Base-by-base conservation (phyloP, 2,329 filamentous ascomycete genomes). In the Neopestalotiopsis rosae region DNA sequence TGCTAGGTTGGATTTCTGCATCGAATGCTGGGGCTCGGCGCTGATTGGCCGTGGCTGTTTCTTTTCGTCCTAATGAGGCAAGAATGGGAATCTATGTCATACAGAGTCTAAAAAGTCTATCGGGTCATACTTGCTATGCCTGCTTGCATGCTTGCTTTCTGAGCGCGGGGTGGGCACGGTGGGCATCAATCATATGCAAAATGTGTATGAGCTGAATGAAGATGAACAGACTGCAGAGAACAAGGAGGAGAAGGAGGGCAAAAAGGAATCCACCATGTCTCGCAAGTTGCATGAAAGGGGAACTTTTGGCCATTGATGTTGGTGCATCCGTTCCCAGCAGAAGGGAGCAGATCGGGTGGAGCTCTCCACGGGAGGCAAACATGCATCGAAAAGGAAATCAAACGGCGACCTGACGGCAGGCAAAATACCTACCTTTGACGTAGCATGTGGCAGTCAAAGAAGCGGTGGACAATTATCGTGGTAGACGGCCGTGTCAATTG, bases 31-130 rank as follows among this genome's bases (percentile, higher is more conserved):
- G 45, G 45, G 45, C 45, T 3, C 59, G 10, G 14, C n/a, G 32
- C 59, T 62, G 59, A 62, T 62, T 62, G 59, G 59, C 32, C 59
- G 17, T 20, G 34, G 17, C n/a, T 34, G 59, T 40, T 62, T 62
- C 59, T 40, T 62, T 62, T 17, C 45, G 30, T 62, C 59, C 59
- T 62, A 62, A 62, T 62, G n/a, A 20, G 59, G 59, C 34, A 62
- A 62, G 59, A 62, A 34, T 20, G 30, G 57, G 59, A 52, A 52
- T 40, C 32, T 40, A 34, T 62, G 59, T 34, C 30, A 30, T 30
- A 30, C 57, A 59, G 30, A 30, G 57, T n/a, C 57, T 34, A 59
- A 59, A 59, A 30, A 34, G 57, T 59, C 20, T 34, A 24, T 17
- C 24, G 30, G 30, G 57, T 30, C 57, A 59, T 34, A 59, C 10